Evolutionary conservation across 2,329 filamentous ascomycete species (phyloP).

Genomic region (Diaporthe capsici): DNA sequence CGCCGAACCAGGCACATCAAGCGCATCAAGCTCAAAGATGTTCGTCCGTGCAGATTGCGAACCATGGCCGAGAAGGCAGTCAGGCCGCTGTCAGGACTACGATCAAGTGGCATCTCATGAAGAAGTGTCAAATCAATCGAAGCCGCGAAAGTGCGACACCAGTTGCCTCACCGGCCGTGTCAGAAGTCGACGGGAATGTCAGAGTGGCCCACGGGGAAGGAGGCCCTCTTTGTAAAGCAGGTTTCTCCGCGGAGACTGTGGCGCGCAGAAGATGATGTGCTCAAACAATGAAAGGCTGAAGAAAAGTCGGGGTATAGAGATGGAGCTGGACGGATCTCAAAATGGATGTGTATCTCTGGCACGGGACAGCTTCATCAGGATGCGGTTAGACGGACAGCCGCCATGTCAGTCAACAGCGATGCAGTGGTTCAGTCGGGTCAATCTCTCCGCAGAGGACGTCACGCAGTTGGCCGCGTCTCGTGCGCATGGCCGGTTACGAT

Average conservation of each 20-base stretch:
- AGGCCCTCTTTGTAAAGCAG: constrained; percentile 23
- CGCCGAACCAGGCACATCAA: constrained; percentile 36
- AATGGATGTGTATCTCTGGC: constrained; percentile 32
- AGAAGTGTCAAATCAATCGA: constrained; percentile 35
- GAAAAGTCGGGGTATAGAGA: constrained; percentile 36
- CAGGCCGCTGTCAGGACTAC: constrained; percentile 40
- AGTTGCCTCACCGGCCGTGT: constrained; percentile 31
- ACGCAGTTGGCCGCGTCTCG: constrained; percentile 34
- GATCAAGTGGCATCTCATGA: constrained; percentile 36
- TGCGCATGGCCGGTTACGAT: constrained; percentile 38
- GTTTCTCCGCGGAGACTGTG: constrained; percentile 14
- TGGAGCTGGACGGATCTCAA: constrained; percentile 36
- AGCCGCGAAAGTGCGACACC: constrained; percentile 33
- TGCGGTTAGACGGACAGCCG: constrained; percentile 39
- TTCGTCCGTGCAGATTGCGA: constrained; percentile 28
- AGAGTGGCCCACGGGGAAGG: constrained; percentile 26
- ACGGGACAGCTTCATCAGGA: constrained; percentile 40
- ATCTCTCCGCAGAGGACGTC: constrained; percentile 39
- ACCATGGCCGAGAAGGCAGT: constrained; percentile 19
- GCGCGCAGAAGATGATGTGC: constrained; percentile 26
- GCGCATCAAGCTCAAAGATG: constrained; percentile 25
- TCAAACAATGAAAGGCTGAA: constrained; percentile 39
- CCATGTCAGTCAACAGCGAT: constrained; percentile 41
- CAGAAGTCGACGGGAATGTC: constrained; percentile 34
- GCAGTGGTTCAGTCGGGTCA: constrained; percentile 38